Percentiles rank a stretch among this genome's conserved stretches.
These are phyloP conservation scores for Suillus discolor DNA, from an alignment of 768 basidiomycete genomes.

Conservation along the genomic window DNA sequence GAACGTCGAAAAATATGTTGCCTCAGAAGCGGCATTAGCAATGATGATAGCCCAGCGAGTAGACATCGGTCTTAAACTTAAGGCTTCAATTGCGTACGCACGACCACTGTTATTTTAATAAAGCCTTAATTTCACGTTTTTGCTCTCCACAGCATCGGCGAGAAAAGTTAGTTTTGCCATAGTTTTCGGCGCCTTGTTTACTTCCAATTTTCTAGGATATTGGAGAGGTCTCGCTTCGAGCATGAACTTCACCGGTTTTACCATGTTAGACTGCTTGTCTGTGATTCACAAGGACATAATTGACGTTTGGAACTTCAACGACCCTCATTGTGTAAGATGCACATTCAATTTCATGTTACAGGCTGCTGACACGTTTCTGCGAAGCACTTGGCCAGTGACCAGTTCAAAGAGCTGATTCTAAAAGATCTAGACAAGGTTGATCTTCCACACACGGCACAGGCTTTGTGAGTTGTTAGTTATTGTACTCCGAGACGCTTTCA, in stretches of 20 bases:
- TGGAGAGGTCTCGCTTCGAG: conserved; percentile 19
- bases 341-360: not conserved
- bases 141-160: conserved; percentile 6
- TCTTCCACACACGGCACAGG: not conserved
- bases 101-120: not conserved
- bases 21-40: conserved; percentile 11
- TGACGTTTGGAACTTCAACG: conserved; percentile 21
- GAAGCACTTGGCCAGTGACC: conserved; percentile 10
- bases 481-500: not conserved
- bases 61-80: conserved; percentile 2
- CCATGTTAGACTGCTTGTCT: conserved; percentile 14
- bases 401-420: conserved; percentile 9
- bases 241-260: conserved; percentile 12
- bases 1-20: conserved; percentile 11
- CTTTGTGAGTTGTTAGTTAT: conserved; percentile 2
- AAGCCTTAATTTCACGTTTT: not conserved
- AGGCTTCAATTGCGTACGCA: conserved; percentile 9
- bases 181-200: not conserved
- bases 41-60: conserved; percentile 13
- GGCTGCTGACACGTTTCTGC: not conserved
- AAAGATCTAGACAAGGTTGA: conserved; percentile 9
- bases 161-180: conserved; percentile 10
- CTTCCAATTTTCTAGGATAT: conserved; percentile 15
- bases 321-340: conserved; percentile 10
- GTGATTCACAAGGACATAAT: conserved; percentile 24